phyloP scores from a whole-genome alignment of 768 basidiomycete genomes.

The Gelatoporia subvermispora region DNA sequence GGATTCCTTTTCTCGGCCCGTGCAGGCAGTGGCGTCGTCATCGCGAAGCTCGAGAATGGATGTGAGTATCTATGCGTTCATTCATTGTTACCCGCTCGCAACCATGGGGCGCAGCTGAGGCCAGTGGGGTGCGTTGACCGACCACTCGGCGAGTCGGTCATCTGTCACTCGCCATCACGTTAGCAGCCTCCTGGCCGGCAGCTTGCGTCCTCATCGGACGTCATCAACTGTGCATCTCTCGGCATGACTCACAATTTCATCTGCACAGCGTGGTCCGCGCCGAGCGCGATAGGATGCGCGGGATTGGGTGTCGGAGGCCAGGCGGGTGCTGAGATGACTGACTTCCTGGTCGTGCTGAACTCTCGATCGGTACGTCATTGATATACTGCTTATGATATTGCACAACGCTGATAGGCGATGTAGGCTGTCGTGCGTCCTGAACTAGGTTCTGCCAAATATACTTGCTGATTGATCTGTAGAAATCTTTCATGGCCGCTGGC shows the following conservation, averaged over 20 bases:
- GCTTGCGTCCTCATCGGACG: not conserved
- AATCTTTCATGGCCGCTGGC: constrained; percentile 92
- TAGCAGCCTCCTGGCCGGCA: not conserved
- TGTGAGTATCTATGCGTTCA: constrained; percentile 42
- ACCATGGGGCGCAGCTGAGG: not conserved
- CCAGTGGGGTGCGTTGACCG: constrained; percentile 1
- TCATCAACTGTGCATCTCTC: not conserved
- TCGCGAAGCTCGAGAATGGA: constrained; percentile 77
- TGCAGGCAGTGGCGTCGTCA: constrained; percentile 85
- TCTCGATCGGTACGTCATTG: constrained; percentile 55
- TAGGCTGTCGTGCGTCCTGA: constrained; percentile 46
- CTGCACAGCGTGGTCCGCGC: constrained; percentile 80
- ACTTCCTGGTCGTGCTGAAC: constrained; percentile 88
- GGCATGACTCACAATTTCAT: not conserved
- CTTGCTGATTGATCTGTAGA: constrained; percentile 30
- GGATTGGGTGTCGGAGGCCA: constrained; percentile 87
- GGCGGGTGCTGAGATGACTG: constrained; percentile 82
- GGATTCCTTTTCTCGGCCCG: constrained; percentile 67
- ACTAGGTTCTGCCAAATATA: not conserved
- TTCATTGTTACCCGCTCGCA: not conserved
- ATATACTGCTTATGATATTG: not conserved
- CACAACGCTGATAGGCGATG: not conserved
- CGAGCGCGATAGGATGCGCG: constrained; percentile 90
- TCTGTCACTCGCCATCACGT: not conserved
- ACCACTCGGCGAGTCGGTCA: not conserved